A percentile compares a stretch with the other conserved stretches of the same genome.
Conservation (phyloP, 805 yeast species). For the Yarrowia divulgata region DNA sequence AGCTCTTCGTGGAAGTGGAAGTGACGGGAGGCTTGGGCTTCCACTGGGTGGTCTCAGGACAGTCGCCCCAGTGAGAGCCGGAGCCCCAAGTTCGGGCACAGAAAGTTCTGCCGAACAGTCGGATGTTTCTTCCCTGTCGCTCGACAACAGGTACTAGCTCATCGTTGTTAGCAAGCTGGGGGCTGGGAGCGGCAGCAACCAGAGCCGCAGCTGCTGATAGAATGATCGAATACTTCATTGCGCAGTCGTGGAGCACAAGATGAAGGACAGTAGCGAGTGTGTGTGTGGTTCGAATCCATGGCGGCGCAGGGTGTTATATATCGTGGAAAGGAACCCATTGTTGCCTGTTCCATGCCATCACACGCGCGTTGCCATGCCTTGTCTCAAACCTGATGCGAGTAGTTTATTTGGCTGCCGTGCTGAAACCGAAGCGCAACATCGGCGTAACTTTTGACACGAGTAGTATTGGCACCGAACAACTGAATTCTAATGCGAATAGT, state of each 20-base stretch:
- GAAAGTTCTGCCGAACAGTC: slow-evolving; percentile 21
- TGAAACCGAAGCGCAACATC: background rate
- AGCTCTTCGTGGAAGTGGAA: background rate
- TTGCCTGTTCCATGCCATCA: background rate
- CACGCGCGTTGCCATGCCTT: slow-evolving; percentile 25
- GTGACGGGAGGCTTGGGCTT: slow-evolving; percentile 7
- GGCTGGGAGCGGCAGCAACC: slow-evolving; percentile 29
- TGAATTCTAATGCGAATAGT: background rate
- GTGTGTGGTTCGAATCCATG: background rate
- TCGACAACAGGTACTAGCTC: slow-evolving; percentile 28
- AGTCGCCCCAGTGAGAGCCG: slow-evolving; percentile 17
- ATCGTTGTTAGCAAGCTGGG: slow-evolving; percentile 11
- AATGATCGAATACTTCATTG: slow-evolving; percentile 35
- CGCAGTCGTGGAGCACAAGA: slow-evolving; percentile 25
- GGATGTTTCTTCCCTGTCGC: slow-evolving; percentile 21
- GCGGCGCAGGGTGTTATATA: slow-evolving; percentile 34
- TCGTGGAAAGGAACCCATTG: background rate
- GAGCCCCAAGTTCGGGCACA: slow-evolving; percentile 4
- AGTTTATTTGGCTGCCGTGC: slow-evolving; percentile 20
- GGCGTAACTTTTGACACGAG: background rate
- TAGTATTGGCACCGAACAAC: background rate
- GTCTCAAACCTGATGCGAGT: slow-evolving; percentile 3
- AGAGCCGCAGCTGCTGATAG: slow-evolving; percentile 22
- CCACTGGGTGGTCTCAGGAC: slow-evolving; percentile 4
- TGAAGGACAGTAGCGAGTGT: slow-evolving; percentile 37